A percentile compares a stretch with the other conserved stretches of the same genome.
These are phyloP conservation scores for Rhazya stricta DNA, from an alignment of 257 asterid species.

Conservation along the genomic window DNA sequence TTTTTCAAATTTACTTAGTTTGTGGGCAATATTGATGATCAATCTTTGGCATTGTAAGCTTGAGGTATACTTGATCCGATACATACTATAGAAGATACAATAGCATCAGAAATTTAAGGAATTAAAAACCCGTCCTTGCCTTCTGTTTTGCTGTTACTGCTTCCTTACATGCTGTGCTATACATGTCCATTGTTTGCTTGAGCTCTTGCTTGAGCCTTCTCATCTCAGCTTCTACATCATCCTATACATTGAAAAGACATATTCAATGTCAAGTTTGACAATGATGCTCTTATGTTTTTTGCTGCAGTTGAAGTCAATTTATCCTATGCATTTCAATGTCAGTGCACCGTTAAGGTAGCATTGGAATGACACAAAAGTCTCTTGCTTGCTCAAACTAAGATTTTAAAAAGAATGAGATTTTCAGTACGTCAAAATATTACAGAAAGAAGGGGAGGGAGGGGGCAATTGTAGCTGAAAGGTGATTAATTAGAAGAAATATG, in stretches of 20 bases:
- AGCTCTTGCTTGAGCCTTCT: constrained; percentile 87
- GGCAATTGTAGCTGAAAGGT: not conserved
- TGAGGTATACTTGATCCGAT: not conserved
- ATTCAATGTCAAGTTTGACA: not conserved
- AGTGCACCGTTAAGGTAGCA: too few relatives aligned
- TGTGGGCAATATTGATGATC: not conserved
- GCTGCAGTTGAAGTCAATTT: not conserved
- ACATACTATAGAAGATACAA: not conserved
- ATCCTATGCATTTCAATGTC: too few relatives aligned
- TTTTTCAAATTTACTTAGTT: not conserved
- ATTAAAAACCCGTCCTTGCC: constrained; percentile 24
- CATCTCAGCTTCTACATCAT: constrained; percentile 91
- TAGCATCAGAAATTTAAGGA: not conserved
- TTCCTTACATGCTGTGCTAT: constrained; percentile 91
- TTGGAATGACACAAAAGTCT: not conserved
- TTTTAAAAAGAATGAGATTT: not conserved
- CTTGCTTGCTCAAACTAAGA: not conserved
- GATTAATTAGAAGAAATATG: not conserved
- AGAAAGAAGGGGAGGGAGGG: not conserved
- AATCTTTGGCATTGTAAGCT: not conserved
- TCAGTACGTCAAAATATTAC: not conserved
- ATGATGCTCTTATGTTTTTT: not conserved
- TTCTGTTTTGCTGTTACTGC: constrained; percentile 80
- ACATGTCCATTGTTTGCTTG: constrained; percentile 94
- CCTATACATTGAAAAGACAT: constrained; percentile 36